Evolutionary conservation across 2,329 filamentous ascomycete species (phyloP).

Genomic region (Aspergillus texensis): DNA sequence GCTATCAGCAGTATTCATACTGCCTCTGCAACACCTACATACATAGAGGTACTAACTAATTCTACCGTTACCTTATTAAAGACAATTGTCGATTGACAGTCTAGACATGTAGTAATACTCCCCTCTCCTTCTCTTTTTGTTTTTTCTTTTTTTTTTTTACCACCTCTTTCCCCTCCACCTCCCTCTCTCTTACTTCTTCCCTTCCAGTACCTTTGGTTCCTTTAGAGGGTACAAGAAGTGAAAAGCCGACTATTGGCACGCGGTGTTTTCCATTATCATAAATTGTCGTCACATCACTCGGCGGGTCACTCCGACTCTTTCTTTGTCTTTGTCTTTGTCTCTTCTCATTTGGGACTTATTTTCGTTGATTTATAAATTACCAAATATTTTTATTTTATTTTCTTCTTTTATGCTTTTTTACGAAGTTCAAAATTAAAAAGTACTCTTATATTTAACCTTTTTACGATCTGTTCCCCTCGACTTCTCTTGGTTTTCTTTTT

Average conservation of each 20-base stretch:
- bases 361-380: constrained; percentile 2
- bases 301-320: constrained; percentile 21
- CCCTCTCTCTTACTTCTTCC: neutral
- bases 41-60: neutral
- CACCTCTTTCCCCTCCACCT: neutral
- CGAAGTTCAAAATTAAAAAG: neutral
- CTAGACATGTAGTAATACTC: neutral
- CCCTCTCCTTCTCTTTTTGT: neutral
- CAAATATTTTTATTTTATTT: neutral
- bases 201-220: neutral
- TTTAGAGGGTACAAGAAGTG: neutral
- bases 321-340: constrained; percentile 17
- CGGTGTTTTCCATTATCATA: neutral
- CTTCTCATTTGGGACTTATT: constrained; percentile 1
- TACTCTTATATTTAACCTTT: neutral
- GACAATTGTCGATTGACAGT: neutral
- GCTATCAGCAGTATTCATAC: neutral
- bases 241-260: neutral
- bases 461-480: neutral
- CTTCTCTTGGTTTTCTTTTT: constrained; percentile 5
- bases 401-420: neutral
- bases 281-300: constrained; percentile 14
- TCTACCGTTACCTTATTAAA: neutral
- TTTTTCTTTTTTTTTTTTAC: neutral
- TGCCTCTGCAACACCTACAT: neutral